Percentiles rank a stretch among this genome's conserved stretches.
phyloP scores from a whole-genome alignment of 1,139 yeast genomes.

The Candida smagusa region DNA sequence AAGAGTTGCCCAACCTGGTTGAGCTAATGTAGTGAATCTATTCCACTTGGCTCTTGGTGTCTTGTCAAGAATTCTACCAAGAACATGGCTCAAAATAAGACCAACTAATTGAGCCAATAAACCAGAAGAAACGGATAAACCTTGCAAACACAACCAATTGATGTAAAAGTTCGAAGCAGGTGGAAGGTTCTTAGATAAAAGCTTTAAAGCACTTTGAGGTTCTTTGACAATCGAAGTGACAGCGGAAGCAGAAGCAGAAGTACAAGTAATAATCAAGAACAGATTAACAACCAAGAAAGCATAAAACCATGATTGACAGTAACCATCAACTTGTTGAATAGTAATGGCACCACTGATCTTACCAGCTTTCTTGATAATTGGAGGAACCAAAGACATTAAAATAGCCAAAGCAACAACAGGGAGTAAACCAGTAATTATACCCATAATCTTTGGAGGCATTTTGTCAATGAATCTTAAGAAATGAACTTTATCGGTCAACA shows the following conservation, averaged over 20 bases:
- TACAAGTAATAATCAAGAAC: slow-evolving; percentile 74
- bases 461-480: slow-evolving; percentile 62
- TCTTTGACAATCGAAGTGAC: slow-evolving; percentile 51
- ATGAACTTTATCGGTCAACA: slow-evolving; percentile 55
- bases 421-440: slow-evolving; percentile 70
- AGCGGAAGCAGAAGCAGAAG: slow-evolving; percentile 76
- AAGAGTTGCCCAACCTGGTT: slow-evolving; percentile 39
- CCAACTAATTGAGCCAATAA: slow-evolving; percentile 40
- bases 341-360: slow-evolving; percentile 70
- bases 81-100: slow-evolving; percentile 43
- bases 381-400: slow-evolving; percentile 76
- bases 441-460: slow-evolving; percentile 57
- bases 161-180: slow-evolving; percentile 71
- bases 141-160: slow-evolving; percentile 47
- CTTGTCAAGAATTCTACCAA: slow-evolving; percentile 44
- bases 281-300: slow-evolving; percentile 88
- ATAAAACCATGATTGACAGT: slow-evolving; percentile 82
- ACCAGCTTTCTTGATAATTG: slow-evolving; percentile 67
- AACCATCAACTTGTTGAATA: slow-evolving; percentile 66
- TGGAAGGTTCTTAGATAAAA: slow-evolving; percentile 61
- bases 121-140: slow-evolving; percentile 39
- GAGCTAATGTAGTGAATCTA: slow-evolving; percentile 39
- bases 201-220: slow-evolving; percentile 53
- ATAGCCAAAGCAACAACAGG: slow-evolving; percentile 67
- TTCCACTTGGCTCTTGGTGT: slow-evolving; percentile 46